A percentile compares a stretch with the other conserved stretches of the same genome.
Evolutionary conservation across 179 eudicot genomes (phyloP).

Genomic region (Camellia oleifera): DNA sequence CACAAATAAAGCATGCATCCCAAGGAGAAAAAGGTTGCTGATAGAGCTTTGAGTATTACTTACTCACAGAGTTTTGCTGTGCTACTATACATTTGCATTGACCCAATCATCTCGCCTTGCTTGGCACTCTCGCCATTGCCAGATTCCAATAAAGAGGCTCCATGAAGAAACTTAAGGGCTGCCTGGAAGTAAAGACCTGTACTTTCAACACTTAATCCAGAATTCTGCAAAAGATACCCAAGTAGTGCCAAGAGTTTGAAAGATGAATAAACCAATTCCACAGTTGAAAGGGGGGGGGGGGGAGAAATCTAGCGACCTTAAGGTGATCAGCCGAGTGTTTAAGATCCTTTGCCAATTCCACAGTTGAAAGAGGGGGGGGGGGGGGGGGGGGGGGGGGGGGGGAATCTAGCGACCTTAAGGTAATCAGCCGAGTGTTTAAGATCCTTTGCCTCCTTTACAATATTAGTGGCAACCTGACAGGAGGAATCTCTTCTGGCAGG

Average conservation of each 20-base stretch:
- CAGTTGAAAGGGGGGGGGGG: slow-evolving; percentile 6
- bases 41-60: slow-evolving; percentile 30
- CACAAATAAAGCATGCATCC: background rate
- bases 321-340: slow-evolving; percentile 94
- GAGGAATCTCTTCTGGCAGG: slow-evolving; percentile 75
- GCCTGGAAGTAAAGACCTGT: slow-evolving; percentile 79
- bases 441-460: slow-evolving; percentile 80
- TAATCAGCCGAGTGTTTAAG: slow-evolving; percentile 97
- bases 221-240: slow-evolving; percentile 40
- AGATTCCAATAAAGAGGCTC: slow-evolving; percentile 80
- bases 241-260: slow-evolving; percentile 17
- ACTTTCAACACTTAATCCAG: slow-evolving; percentile 60
- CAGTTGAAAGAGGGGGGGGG: slow-evolving; percentile 6
- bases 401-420: slow-evolving; percentile 53
- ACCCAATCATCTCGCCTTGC: slow-evolving; percentile 60
- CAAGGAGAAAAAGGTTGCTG: slow-evolving; percentile 5
- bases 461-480: slow-evolving; percentile 62
- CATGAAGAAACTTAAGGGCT: slow-evolving; percentile 86
- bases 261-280: slow-evolving; percentile 9
- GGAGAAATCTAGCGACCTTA: slow-evolving; percentile 45
- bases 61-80: slow-evolving; percentile 95
- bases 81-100: slow-evolving; percentile 71
- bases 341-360: slow-evolving; percentile 57
- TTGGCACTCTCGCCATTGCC: slow-evolving; percentile 58
- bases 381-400: slow-evolving; percentile 10